Evolutionary conservation across 2,329 filamentous ascomycete genomes (phyloP).

Genomic region (Emmonsiellopsis sp.): DNA sequence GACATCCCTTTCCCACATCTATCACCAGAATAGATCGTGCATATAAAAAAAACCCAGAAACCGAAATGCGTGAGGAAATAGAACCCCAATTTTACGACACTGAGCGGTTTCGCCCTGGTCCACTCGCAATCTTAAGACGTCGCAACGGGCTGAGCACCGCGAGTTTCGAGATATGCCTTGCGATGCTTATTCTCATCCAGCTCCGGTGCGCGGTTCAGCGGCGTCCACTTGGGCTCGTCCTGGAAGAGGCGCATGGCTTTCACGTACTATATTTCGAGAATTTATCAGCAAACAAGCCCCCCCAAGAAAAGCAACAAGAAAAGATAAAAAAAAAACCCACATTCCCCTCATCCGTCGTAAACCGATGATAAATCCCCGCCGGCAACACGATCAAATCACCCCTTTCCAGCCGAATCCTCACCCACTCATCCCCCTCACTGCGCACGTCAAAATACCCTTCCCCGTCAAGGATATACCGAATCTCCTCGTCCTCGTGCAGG

Average conservation of each 20-base stretch:
- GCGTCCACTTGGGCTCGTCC: conserved; percentile 97
- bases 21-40: too few species aligned
- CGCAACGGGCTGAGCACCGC: not conserved
- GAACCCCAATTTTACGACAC: too few species aligned
- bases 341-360: conserved; percentile 87
- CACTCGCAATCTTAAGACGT: too few species aligned
- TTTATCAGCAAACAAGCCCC: not conserved
- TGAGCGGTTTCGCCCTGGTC: too few species aligned
- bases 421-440: conserved; percentile 74
- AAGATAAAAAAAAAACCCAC: conserved; percentile 45
- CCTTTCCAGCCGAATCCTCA: conserved; percentile 76
- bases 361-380: conserved; percentile 92
- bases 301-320: not conserved
- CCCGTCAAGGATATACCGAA: conserved; percentile 83
- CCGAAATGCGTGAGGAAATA: too few species aligned
- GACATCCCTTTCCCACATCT: too few species aligned
- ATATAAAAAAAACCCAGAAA: too few species aligned
- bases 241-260: conserved; percentile 96
- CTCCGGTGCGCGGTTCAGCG: conserved; percentile 67
- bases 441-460: conserved; percentile 90
- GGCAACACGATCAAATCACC: conserved; percentile 87
- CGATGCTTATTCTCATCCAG: conserved; percentile 72
- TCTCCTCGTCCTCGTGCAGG: conserved; percentile 97
- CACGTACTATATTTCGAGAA: conserved; percentile 57
- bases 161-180: conserved; percentile 59